These are phyloP conservation scores for Microthlaspi erraticum DNA, from an alignment of 345 rosid genomes.

Conservation along the genomic window DNA sequence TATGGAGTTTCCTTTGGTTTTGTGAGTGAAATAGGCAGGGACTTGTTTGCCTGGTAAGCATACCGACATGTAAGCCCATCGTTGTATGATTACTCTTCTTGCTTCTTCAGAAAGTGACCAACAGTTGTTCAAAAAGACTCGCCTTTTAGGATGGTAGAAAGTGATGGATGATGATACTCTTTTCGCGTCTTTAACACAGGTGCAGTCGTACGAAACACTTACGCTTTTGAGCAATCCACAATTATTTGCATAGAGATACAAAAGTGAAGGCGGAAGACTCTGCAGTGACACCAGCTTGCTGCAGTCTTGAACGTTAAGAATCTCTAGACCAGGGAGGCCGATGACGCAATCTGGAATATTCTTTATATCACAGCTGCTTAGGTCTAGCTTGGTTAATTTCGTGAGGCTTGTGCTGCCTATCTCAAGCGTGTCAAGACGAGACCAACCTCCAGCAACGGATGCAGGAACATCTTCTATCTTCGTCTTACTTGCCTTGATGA, in stretches of 20 bases:
- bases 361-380: constrained; percentile 5
- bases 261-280: not conserved
- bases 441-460: not conserved
- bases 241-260: not conserved
- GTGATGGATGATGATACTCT: too few relatives aligned
- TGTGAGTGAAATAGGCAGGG: constrained; percentile 1
- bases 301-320: not conserved
- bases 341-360: constrained; percentile 1
- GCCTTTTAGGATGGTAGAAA: not conserved
- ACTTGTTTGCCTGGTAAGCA: constrained; percentile 3
- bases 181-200: not conserved
- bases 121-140: not conserved
- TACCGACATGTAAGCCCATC: not conserved
- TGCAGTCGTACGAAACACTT: not conserved
- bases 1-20: not conserved
- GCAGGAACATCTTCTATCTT: not conserved
- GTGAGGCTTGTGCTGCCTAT: not conserved
- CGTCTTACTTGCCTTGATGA: not conserved
- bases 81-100: constrained; percentile 3
- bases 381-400: not conserved
- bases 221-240: not conserved
- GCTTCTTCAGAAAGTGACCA: not conserved
- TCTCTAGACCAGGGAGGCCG: not conserved
- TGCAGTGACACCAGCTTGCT: constrained; percentile 5
- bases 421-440: not conserved